Evolutionary conservation across 2,329 filamentous ascomycete species (phyloP), one percentile per base, ranked within the genome.

Genomic region (Ascomycota sp.): DNA sequence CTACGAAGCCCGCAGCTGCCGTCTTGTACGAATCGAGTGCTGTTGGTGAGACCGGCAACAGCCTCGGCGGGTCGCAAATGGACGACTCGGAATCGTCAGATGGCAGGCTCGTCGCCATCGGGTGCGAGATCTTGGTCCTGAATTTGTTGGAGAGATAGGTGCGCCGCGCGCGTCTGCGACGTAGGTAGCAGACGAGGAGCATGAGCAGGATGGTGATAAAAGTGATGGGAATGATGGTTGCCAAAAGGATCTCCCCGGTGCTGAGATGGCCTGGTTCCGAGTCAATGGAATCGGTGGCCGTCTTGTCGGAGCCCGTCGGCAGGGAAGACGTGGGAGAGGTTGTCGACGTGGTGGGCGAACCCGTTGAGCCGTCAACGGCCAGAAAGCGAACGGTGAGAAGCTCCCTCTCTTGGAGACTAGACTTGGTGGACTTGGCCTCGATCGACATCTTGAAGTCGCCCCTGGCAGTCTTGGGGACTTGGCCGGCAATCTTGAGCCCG

Each of bases 221-320:
- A 1, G 61, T 39, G 10, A 63, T 40, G 2, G 61, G 60, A 3
- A 65, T 46, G 3, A 64, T 50, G 3, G 58, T 55, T 1, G 58
- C 61, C 10, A 62, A 42, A 6, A 64, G 44, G 16, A 62, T 51
- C 4, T 52, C 46, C 16, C 44, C 44, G 3, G 46, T 56, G 16
- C 41, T 48, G 6, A 53, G 31, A 24, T 44, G 48, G 8, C 40
- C 38, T n/a, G 36, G 28, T 28, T 38, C 33, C 9, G 39, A 33
- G 2, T 43, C 40, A 6, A 36, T 30, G 9, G 40, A 32, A 16
- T 39, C 37, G 6, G 38, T 21, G 6, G 37, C 34, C 7, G 35
- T 39, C 16, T 46, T 44, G 9, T 36, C 35, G 4, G 47, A 45
- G 2, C 43, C 35, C 6, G 44, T 42, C 7, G 38, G 27, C 2